Base-by-base conservation (phyloP, 2,329 filamentous ascomycete species). In the Neopestalotiopsis sp. region DNA sequence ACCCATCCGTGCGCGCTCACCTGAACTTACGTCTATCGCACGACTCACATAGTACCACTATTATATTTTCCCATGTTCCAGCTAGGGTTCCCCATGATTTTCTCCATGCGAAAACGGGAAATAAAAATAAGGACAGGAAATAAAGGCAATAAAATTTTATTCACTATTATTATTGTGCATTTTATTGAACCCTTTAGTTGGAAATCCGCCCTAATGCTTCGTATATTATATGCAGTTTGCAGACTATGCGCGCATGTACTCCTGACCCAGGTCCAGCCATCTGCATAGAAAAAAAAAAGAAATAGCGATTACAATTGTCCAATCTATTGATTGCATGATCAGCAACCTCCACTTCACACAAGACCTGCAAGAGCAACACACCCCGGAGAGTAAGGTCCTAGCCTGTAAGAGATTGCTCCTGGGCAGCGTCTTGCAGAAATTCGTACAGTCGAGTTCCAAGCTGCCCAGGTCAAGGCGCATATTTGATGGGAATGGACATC, bases 371-470 rank as follows among this genome's bases (percentile, higher is more conserved):
- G 14, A 20, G 20, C 7, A 28, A 28, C 24, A 28, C 24, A 7
- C 34, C 49, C 49, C 57, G 57, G 57, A 59, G 57, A 10, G 24
- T 28, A 30, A 28, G 57, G 24, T 59, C 57, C 57, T 59, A 59
- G 24, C 57, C 57, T 59, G 24, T 59, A n/a, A 59, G 20, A 59
- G 30, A 10, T 59, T 59, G 57, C 30, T 24, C 14, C 24, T 34
- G 17, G 17, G 7, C 10, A 56, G 17, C 17, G 17, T 17, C 49
- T 24, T 14, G 20, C 28, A n/a, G 42, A 49, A 58, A 58, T 58
- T 59, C 57, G 57, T 30, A 59, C 57, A 59, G 57, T 59, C 30
- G 17, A 34, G 14, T 59, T 59, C 24, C 28, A 59, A 30, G 57
- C 24, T 59, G 10, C 9, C 17, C 49, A 56, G 9, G 28, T 28